phyloP scores from a whole-genome alignment of 2,329 filamentous ascomycete species.

The Ophiocordyceps unilateralis region DNA sequence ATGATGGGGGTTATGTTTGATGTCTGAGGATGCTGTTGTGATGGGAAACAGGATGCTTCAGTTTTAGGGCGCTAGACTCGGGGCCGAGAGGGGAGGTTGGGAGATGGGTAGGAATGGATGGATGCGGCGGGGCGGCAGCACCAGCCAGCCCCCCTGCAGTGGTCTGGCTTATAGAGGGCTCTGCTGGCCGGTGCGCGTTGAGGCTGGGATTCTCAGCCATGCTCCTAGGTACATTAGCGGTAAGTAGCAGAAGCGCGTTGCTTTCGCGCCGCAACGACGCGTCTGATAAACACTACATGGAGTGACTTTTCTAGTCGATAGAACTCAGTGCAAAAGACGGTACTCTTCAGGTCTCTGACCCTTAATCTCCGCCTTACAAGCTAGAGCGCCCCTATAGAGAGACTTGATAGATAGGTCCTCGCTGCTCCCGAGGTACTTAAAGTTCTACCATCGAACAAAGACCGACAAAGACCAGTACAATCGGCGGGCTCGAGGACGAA shows the following conservation, averaged over 20 bases:
- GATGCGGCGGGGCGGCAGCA: constrained; percentile 4
- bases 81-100: constrained; percentile 7
- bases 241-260: constrained; percentile 8
- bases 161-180: neutral
- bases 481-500: too few relatives aligned
- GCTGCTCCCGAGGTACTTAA: too few relatives aligned
- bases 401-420: too few relatives aligned
- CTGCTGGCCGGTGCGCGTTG: neutral
- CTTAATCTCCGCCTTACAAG: neutral
- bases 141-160: constrained; percentile 7
- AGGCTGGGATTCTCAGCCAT: neutral
- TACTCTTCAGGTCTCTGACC: neutral
- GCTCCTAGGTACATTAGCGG: neutral
- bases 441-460: too few relatives aligned
- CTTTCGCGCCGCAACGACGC: constrained; percentile 9
- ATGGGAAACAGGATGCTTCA: constrained; percentile 1
- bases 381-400: too few relatives aligned
- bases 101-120: constrained; percentile 1
- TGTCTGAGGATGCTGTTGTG: constrained; percentile 5
- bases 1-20: neutral
- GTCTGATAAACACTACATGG: neutral
- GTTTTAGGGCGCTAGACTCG: constrained; percentile 6
- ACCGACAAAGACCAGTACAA: too few relatives aligned
- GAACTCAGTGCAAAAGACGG: neutral
- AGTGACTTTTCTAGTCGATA: neutral